Conservation (phyloP, 2,329 filamentous ascomycete genomes). For the Colletotrichum lentis region DNA sequence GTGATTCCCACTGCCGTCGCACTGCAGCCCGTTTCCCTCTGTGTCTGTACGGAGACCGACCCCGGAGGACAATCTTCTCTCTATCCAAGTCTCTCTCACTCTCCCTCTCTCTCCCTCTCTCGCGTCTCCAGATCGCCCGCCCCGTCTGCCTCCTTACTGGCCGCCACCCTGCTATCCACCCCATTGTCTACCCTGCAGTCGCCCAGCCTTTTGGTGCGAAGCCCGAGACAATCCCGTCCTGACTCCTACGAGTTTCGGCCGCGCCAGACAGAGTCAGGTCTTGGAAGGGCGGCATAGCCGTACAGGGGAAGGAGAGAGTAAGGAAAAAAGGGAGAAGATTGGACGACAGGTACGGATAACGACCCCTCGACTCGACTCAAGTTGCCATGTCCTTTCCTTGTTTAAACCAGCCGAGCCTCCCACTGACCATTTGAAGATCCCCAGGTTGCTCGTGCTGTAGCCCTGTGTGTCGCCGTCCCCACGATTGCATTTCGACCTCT, state of each 20-base stretch:
- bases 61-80: too few species aligned
- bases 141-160: conserved; percentile 18
- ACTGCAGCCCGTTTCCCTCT: conserved; percentile 11
- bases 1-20: conserved; percentile 8
- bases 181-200: conserved; percentile 20
- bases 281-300: conserved; percentile 21
- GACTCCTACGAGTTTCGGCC: conserved; percentile 28
- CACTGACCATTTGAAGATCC: conserved; percentile 33
- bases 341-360: conserved; percentile 30
- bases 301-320: not conserved
- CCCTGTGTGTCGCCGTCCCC: conserved; percentile 13
- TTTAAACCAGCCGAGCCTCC: conserved; percentile 24
- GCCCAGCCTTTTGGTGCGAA: conserved; percentile 26
- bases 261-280: conserved; percentile 30
- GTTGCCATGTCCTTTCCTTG: not conserved
- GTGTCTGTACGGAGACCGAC: not conserved
- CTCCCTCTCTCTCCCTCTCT: not conserved
- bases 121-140: conserved; percentile 10
- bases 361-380: not conserved
- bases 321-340: conserved; percentile 27
- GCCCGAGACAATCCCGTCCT: conserved; percentile 33
- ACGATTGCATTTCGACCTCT: conserved; percentile 15
- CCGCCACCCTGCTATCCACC: conserved; percentile 22
- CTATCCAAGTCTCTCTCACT: not conserved
- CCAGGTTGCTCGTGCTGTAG: conserved; percentile 20